Evolutionary conservation across 441 rosid genomes (phyloP), one percentile per base, ranked within the genome.

Genomic region (Brassica balearica): DNA sequence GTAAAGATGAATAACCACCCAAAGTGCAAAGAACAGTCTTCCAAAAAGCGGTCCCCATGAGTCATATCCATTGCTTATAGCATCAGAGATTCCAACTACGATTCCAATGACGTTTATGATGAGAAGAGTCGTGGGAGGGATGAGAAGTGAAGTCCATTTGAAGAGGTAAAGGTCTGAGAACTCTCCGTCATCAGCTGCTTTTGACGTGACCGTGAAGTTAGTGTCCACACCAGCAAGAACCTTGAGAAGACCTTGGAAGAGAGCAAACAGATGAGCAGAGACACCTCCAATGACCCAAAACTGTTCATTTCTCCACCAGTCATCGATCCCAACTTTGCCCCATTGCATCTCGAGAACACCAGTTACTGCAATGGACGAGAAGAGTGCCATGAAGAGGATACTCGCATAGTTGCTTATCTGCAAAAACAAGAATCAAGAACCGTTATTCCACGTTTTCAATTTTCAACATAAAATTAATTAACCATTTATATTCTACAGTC

Each of bases 251-350:
- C 98, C 99, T 81, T 96, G 99, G 84, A 96, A 84, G 51, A 96
- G 92, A 9, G 99, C 99, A 78, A 94, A 94, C 2, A 96, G 85
- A 78, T 96, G 99, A 0, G 97, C 81, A 11, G 99, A 96, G 7
- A 81, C 93, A 0, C 98, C 99, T 27, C 99, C 98, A 4, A 96
- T 96, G 69, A 96, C 99, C 99, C 99, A 96, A 73, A 96, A 96
- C 86, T 96, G 99, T 86, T 96, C 97, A 5, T 96, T 96, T 82
- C 99, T 92, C 99, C 99, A 96, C 98, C 97, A 92, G 78, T 92
- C 97, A 25, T 96, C 90, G 66, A 94, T 90, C 10, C 97, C 97
- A 8, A 96, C 99, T 12, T 92, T 92, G 9, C 99, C 96, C 99
- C 99, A 96, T 78, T 87, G 95, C 97, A 96, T 92, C 81, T 96